Conservation (phyloP, 2,329 filamentous ascomycete species). For the Calonectria naviculata region DNA sequence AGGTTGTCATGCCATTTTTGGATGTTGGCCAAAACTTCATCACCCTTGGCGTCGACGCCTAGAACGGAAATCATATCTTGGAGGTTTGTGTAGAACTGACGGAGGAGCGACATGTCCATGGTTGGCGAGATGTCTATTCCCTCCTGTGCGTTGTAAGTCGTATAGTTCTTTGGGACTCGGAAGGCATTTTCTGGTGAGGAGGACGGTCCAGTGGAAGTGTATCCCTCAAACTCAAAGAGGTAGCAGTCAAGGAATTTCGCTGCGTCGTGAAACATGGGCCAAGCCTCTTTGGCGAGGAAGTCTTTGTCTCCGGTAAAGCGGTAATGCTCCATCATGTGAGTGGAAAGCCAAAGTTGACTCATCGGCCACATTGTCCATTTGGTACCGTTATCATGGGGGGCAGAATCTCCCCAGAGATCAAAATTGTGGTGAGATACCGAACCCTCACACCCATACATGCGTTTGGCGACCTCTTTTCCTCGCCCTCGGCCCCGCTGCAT, state of each 20-base stretch:
- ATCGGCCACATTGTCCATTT: slow-evolving; percentile 2
- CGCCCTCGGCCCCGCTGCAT: background rate
- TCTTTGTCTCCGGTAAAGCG: background rate
- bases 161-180: background rate
- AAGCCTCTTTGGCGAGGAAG: background rate
- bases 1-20: background rate
- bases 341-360: background rate
- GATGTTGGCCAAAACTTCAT: background rate
- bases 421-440: background rate
- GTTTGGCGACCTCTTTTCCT: background rate
- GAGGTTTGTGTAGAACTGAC: background rate
- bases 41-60: background rate
- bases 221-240: background rate
- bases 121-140: background rate
- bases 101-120: background rate
- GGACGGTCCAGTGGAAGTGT: background rate
- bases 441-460: background rate
- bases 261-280: background rate
- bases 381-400: background rate
- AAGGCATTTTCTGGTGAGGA: background rate
- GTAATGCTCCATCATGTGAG: background rate
- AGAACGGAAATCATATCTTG: background rate
- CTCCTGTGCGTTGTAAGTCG: background rate
- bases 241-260: background rate
- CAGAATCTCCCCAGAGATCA: background rate